Percentiles rank a stretch among this genome's conserved stretches.
These are phyloP conservation scores for Stachybotrys chlorohalonatus DNA, from an alignment of 2,329 filamentous ascomycete species.

Conservation along the genomic window DNA sequence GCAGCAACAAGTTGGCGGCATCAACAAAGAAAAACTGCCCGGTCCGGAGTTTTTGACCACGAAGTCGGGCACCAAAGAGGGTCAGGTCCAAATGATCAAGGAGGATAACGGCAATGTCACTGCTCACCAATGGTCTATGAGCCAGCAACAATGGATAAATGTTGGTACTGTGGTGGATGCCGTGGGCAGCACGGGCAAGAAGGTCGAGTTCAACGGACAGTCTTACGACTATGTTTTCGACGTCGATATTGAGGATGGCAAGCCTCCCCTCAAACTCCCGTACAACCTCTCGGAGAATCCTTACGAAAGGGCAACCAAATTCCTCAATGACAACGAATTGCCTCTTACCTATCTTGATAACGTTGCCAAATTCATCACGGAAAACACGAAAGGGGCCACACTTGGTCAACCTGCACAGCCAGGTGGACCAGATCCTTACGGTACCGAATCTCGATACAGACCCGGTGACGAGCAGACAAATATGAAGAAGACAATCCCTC, in stretches of 20 bases:
- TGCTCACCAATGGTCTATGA: conserved; percentile 77
- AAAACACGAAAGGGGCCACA: conserved; percentile 80
- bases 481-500: conserved; percentile 58
- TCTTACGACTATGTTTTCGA: conserved; percentile 97
- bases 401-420: conserved; percentile 54
- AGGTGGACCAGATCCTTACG: conserved; percentile 61
- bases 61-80: conserved; percentile 88
- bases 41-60: conserved; percentile 77
- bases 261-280: conserved; percentile 85
- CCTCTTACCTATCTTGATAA: conserved; percentile 82
- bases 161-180: conserved; percentile 93
- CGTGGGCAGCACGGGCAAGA: conserved; percentile 71
- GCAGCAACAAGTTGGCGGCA: conserved; percentile 69
- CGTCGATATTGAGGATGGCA: conserved; percentile 90
- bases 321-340: conserved; percentile 81
- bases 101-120: conserved; percentile 74
- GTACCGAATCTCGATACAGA: conserved; percentile 68
- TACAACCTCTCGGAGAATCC: conserved; percentile 90
- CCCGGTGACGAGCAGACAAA: conserved; percentile 48
- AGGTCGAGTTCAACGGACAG: conserved; percentile 69
- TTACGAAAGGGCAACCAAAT: conserved; percentile 85
- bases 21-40: conserved; percentile 89
- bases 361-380: conserved; percentile 84
- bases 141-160: conserved; percentile 67
- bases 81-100: conserved; percentile 86